Evolutionary conservation across 2,329 filamentous ascomycete genomes (phyloP).

Genomic region (Fusarium metavorans): DNA sequence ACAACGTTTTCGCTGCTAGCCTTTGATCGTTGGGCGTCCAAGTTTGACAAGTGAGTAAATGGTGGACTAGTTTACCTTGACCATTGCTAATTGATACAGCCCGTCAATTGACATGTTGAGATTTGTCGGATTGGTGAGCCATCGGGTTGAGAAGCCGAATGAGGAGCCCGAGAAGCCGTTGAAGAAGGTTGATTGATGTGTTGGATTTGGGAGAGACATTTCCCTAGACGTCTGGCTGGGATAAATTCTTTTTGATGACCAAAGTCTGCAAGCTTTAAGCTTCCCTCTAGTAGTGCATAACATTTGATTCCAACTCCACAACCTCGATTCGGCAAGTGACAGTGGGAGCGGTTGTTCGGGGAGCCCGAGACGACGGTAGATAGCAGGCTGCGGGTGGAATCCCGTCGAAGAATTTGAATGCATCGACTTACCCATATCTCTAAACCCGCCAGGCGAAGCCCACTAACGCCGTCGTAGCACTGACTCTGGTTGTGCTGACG

Average conservation of each 20-base stretch:
- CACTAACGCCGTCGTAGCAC: too few relatives aligned
- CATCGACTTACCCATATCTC: background rate
- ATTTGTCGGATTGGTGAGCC: background rate
- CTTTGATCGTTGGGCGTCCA: background rate
- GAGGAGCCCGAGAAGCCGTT: background rate
- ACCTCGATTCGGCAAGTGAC: background rate
- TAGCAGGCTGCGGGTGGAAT: too few relatives aligned
- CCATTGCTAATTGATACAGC: background rate
- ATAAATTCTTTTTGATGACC: background rate
- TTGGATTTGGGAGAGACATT: background rate
- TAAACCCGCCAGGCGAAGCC: background rate
- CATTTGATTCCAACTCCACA: background rate
- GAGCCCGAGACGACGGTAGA: too few relatives aligned
- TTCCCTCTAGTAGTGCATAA: background rate
- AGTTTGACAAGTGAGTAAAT: background rate
- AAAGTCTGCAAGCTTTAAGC: background rate
- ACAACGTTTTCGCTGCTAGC: background rate
- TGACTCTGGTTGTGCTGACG: background rate
- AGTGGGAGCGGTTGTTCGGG: too few relatives aligned
- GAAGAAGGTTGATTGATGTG: background rate
- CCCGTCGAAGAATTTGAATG: background rate
- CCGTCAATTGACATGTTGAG: background rate
- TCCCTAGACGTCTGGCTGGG: background rate
- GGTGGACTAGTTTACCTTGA: too few relatives aligned
- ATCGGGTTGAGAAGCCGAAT: background rate